A percentile compares a stretch with the other conserved stretches of the same genome.
Conservation (phyloP, 2,329 filamentous ascomycete genomes). For the Aspergillus brasiliensis region DNA sequence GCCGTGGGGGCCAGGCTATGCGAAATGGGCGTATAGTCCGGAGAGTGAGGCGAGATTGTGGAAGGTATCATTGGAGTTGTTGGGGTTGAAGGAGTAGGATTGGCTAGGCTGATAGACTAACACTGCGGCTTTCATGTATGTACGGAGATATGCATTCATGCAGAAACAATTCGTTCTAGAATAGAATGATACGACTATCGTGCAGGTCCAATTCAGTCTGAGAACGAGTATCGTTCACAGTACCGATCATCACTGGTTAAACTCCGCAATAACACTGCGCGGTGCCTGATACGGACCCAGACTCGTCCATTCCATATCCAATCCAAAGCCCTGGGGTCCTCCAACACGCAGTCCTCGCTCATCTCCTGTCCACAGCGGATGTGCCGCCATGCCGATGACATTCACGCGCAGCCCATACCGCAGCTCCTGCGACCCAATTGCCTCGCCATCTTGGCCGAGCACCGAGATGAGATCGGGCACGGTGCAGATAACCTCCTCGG, state of each 20-base stretch:
- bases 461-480: slow-evolving; percentile 43
- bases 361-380: slow-evolving; percentile 52
- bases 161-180: too few relatives aligned
- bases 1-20: background rate
- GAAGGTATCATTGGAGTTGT: background rate
- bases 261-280: slow-evolving; percentile 17
- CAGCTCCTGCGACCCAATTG: slow-evolving; percentile 54
- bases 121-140: too few relatives aligned
- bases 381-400: slow-evolving; percentile 54
- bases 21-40: slow-evolving; percentile 1
- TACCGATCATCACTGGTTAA: background rate
- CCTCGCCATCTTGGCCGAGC: slow-evolving; percentile 50
- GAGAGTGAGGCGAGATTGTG: slow-evolving; percentile 3
- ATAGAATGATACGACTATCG: too few relatives aligned
- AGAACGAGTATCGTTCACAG: too few relatives aligned
- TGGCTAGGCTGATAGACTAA: too few relatives aligned
- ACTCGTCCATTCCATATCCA: slow-evolving; percentile 19
- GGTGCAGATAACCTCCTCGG: slow-evolving; percentile 21
- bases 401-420: slow-evolving; percentile 55
- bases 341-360: slow-evolving; percentile 41
- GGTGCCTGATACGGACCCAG: slow-evolving; percentile 25
- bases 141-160: too few relatives aligned
- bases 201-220: too few relatives aligned
- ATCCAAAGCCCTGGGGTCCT: slow-evolving; percentile 44
- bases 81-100: background rate